phyloP scores from a whole-genome alignment of 306 rosid species.

The Cucumis hystrix region DNA sequence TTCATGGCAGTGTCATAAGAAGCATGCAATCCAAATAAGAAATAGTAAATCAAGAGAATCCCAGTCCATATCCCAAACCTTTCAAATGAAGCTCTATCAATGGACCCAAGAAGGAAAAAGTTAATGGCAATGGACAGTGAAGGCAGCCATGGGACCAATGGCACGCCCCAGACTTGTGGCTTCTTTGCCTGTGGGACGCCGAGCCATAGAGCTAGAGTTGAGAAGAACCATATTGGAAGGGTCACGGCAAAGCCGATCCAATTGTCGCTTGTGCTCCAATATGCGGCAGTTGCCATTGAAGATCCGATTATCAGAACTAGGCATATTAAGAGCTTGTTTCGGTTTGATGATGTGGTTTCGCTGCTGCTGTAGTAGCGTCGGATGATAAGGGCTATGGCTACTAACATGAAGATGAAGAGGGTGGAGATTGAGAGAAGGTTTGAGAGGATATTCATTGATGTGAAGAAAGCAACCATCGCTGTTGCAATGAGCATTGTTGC shows the following conservation, averaged over 20 bases:
- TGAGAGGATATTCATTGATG: slow-evolving; percentile 36
- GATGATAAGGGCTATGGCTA: slow-evolving; percentile 51
- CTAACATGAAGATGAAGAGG: slow-evolving; percentile 61
- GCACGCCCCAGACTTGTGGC: slow-evolving; percentile 66
- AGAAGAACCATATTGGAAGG: slow-evolving; percentile 35
- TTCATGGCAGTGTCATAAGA: slow-evolving; percentile 45
- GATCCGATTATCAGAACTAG: slow-evolving; percentile 32
- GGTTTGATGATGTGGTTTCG: slow-evolving; percentile 21
- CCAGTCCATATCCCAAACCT: slow-evolving; percentile 49
- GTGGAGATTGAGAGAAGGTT: slow-evolving; percentile 65
- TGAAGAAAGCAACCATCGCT: slow-evolving; percentile 50
- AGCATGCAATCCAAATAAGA: slow-evolving; percentile 46
- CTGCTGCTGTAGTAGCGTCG: slow-evolving; percentile 50
- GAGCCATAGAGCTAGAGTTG: slow-evolving; percentile 29
- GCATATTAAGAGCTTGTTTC: slow-evolving; percentile 26
- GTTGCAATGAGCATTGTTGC: slow-evolving; percentile 45
- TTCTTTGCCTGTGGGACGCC: slow-evolving; percentile 53
- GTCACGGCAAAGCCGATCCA: slow-evolving; percentile 43
- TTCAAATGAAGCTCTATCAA: slow-evolving; percentile 36
- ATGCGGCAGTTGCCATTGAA: slow-evolving; percentile 22
- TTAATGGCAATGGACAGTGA: slow-evolving; percentile 52
- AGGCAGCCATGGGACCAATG: slow-evolving; percentile 72
- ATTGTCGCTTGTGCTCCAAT: slow-evolving; percentile 21
- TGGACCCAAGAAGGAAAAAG: slow-evolving; percentile 69
- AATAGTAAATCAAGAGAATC: slow-evolving; percentile 30